Conservation (phyloP, 2,329 filamentous ascomycete species). For the Raffaelea albimanens region DNA sequence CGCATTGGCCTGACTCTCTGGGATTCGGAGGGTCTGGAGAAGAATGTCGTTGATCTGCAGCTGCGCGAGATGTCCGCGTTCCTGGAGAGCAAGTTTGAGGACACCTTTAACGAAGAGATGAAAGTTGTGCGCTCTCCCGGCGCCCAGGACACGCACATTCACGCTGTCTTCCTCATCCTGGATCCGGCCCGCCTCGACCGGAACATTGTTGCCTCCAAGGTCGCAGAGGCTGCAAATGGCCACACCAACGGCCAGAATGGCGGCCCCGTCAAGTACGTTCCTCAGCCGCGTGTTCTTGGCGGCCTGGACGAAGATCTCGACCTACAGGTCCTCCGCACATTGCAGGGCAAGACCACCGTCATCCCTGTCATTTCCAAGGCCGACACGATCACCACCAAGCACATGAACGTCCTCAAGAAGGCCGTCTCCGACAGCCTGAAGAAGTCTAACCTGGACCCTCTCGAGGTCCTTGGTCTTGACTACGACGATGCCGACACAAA, state of each 20-base stretch:
- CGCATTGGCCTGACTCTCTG: conserved; percentile 87
- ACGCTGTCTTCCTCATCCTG: conserved; percentile 86
- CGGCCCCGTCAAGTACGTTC: conserved; percentile 38
- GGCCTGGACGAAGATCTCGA: conserved; percentile 83
- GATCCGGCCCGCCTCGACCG: conserved; percentile 79
- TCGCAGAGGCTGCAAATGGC: conserved; percentile 17
- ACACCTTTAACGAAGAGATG: conserved; percentile 95
- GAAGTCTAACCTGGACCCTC: conserved; percentile 74
- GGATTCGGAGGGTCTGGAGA: conserved; percentile 93
- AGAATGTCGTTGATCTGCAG: conserved; percentile 90
- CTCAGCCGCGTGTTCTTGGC: conserved; percentile 42
- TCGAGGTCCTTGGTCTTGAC: conserved; percentile 77
- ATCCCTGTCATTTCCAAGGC: conserved; percentile 95
- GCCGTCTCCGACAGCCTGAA: conserved; percentile 84
- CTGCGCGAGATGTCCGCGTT: conserved; percentile 85
- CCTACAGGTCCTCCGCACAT: conserved; percentile 75
- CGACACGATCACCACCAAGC: conserved; percentile 88
- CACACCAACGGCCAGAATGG: conserved; percentile 37
- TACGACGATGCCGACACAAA: conserved; percentile 40
- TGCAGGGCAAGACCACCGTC: conserved; percentile 90
- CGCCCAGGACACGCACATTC: conserved; percentile 91
- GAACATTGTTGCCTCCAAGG: conserved; percentile 63
- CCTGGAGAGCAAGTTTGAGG: conserved; percentile 95
- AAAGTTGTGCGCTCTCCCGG: conserved; percentile 91
- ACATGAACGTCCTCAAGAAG: conserved; percentile 88